Base-by-base conservation (phyloP, 768 basidiomycete species). In the Agaricus subrufescens region DNA sequence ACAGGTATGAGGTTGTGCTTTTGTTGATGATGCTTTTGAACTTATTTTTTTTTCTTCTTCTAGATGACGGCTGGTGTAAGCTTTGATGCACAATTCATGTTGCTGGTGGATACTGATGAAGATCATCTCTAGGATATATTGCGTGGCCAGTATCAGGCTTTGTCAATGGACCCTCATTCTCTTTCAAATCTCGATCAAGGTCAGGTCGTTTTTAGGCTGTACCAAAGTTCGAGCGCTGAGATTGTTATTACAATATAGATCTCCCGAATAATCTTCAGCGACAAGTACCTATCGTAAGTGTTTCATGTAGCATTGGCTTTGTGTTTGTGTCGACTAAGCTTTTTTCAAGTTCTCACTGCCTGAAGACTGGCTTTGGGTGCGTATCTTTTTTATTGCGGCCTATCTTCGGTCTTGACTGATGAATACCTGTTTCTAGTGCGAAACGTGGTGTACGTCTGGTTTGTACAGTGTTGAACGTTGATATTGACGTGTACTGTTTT, bases 331-430 rank as follows among this genome's bases (percentile, higher is more conserved):
- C 50, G 11, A 55, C 54, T 4, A 40, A 29, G 54, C 31, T 14
- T 43, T 15, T 26, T 46, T 19, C 59, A 8, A 95, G 92, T 89
- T 82, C 70, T 94, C 97, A 0, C 75, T 98, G 14, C 83, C 84
- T 57, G 89, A 94, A 70, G 90, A 94, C 63, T 99, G 97, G 97
- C 73, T 98, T 62, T 99, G 97, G 96, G 91, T 92, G 68, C 52
- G 77, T 69, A 26, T 4, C 42, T 53, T 3, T 45, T 3, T n/a
- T 8, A 29, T 3, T 29, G 26, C 15, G 34, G n/a, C 23, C 23
- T 37, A n/a, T 46, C 45, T 29, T 29, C 56, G 19, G n/a, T 3
- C 34, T 8, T 43, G 19, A 49, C 39, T 34, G 34, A 34, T 8
- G 1, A 4, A 31, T 42, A 9, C 19, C 23, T 50, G 19, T 63